phyloP scores from a whole-genome alignment of 106 monocot species.

The Chionographis japonica region DNA sequence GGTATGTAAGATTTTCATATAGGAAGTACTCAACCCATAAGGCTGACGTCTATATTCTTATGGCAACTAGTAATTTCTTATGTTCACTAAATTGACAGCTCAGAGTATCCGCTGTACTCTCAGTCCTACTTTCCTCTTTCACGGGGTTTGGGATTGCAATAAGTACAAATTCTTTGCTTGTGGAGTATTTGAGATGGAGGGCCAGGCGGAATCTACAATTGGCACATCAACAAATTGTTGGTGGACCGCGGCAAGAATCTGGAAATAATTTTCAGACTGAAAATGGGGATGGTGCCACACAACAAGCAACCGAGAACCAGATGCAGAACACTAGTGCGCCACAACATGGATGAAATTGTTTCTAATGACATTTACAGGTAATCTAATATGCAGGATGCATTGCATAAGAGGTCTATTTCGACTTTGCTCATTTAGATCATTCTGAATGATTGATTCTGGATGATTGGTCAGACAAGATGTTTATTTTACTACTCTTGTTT shows the following conservation, averaged over 20 bases:
- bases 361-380: constrained; percentile 12
- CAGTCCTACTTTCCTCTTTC: constrained; percentile 85
- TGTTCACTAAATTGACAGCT: constrained; percentile 41
- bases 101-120: constrained; percentile 50
- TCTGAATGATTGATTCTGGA: too few species aligned
- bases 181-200: constrained; percentile 81
- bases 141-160: constrained; percentile 90
- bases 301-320: constrained; percentile 25
- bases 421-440: too few species aligned
- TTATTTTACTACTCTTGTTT: too few species aligned
- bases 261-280: constrained; percentile 5
- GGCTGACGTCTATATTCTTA: background rate
- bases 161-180: constrained; percentile 60
- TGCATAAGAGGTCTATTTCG: too few species aligned
- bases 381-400: background rate
- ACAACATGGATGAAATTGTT: constrained; percentile 9
- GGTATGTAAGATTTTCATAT: constrained; percentile 34
- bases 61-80: background rate
- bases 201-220: constrained; percentile 35
- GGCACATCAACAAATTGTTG: constrained; percentile 25
- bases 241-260: constrained; percentile 17
- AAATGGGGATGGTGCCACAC: constrained; percentile 6
- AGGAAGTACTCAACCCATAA: background rate
- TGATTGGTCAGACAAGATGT: too few species aligned
- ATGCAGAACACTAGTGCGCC: constrained; percentile 9